A percentile compares a stretch with the other conserved stretches of the same genome.
These are phyloP conservation scores for Ophiostoma piceae DNA, from an alignment of 2,329 filamentous ascomycete species.

Conservation along the genomic window DNA sequence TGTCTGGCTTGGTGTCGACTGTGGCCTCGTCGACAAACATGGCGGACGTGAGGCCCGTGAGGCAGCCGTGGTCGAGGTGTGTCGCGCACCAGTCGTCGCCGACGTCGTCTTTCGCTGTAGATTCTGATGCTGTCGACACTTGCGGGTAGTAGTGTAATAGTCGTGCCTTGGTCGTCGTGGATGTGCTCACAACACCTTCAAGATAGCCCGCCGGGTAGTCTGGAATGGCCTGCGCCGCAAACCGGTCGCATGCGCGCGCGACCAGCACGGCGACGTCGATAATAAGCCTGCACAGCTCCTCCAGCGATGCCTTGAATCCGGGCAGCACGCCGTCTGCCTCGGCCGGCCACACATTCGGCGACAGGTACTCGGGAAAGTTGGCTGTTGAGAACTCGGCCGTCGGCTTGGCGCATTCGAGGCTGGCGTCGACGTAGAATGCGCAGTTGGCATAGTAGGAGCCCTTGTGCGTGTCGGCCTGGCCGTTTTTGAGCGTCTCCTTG, in stretches of 20 bases:
- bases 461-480: constrained; percentile 72
- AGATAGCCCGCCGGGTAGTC: constrained; percentile 75
- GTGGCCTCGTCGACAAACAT: constrained; percentile 85
- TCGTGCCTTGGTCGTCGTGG: constrained; percentile 83
- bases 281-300: constrained; percentile 72
- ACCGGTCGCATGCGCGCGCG: constrained; percentile 82
- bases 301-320: constrained; percentile 67
- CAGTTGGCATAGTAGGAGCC: constrained; percentile 82
- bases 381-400: constrained; percentile 51
- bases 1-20: constrained; percentile 30
- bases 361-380: constrained; percentile 81
- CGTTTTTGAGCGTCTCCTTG: constrained; percentile 74
- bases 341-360: constrained; percentile 82
- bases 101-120: neutral
- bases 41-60: constrained; percentile 88
- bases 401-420: constrained; percentile 57
- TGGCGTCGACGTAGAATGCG: constrained; percentile 65
- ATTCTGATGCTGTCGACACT: constrained; percentile 28
- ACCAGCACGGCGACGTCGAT: constrained; percentile 88
- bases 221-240: constrained; percentile 70
- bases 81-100: constrained; percentile 92
- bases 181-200: constrained; percentile 78
- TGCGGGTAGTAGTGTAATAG: constrained; percentile 89
- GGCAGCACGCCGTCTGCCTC: constrained; percentile 60
- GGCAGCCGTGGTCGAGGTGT: constrained; percentile 84